Percentiles rank a stretch among this genome's conserved stretches.
Conservation (phyloP, 345 rosid genomes). For the Arabidopsis arenosa region DNA sequence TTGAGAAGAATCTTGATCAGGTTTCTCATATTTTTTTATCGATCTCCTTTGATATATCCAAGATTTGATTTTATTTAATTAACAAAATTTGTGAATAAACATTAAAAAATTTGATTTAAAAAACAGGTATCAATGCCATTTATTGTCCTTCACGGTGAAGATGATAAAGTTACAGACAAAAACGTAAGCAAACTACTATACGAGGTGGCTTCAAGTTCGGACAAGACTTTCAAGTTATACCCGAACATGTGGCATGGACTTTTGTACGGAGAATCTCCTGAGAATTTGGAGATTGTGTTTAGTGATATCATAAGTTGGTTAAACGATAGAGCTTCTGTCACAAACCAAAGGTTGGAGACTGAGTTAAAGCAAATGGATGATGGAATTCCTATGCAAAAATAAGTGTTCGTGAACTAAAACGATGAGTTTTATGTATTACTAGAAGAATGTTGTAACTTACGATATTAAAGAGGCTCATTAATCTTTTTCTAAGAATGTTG, state of each 20-base stretch:
- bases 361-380: conserved; percentile 40
- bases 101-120: background rate
- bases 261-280: conserved; percentile 73
- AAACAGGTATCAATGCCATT: conserved; percentile 74
- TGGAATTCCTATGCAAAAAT: conserved; percentile 3
- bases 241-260: conserved; percentile 92
- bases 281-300: conserved; percentile 71
- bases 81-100: background rate
- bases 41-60: conserved; percentile 4
- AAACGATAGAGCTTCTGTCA: conserved; percentile 45
- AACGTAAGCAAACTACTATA: conserved; percentile 59
- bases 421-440: background rate
- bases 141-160: conserved; percentile 80
- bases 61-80: background rate
- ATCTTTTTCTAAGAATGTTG: background rate
- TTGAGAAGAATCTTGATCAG: conserved; percentile 66
- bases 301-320: conserved; percentile 72
- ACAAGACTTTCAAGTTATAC: conserved; percentile 80
- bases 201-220: conserved; percentile 57
- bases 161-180: conserved; percentile 78
- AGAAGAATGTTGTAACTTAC: background rate
- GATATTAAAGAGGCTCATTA: background rate
- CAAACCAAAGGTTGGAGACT: conserved; percentile 56
- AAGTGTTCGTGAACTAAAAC: background rate
- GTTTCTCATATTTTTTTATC: conserved; percentile 38